Conservation (phyloP, 805 yeast genomes). For the Sugiyamaella chiloensis region DNA sequence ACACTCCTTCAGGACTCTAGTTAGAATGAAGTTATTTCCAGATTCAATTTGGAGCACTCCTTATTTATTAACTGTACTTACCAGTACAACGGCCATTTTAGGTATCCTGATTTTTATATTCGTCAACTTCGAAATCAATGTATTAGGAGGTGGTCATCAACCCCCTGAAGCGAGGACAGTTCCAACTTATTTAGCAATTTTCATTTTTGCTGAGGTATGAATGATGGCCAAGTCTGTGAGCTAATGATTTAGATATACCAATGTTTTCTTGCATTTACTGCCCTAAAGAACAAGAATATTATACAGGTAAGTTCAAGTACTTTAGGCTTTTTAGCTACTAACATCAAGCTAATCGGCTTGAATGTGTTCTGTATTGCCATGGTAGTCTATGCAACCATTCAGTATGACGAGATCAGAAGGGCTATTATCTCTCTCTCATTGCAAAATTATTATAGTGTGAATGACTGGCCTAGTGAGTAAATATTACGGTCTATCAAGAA, state of each 20-base stretch:
- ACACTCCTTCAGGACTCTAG: no score
- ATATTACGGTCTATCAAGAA: no score
- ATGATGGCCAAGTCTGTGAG: not conserved
- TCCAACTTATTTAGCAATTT: slow-evolving; percentile 45
- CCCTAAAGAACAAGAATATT: slow-evolving; percentile 40
- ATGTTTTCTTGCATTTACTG: slow-evolving; percentile 38
- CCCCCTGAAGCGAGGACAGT: slow-evolving; percentile 29
- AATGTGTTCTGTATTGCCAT: slow-evolving; percentile 42
- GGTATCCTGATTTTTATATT: slow-evolving; percentile 33
- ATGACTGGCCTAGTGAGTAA: slow-evolving; percentile 20
- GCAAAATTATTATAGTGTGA: slow-evolving; percentile 14
- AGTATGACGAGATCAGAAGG: slow-evolving; percentile 40
- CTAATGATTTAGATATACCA: slow-evolving; percentile 35
- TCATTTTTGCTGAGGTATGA: slow-evolving; percentile 42
- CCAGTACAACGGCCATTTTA: slow-evolving; percentile 23
- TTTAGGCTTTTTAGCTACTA: slow-evolving; percentile 30
- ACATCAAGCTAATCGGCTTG: slow-evolving; percentile 32
- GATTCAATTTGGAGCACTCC: slow-evolving; percentile 19
- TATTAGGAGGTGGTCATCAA: slow-evolving; percentile 15
- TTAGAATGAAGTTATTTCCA: not conserved
- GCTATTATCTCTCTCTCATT: slow-evolving; percentile 26
- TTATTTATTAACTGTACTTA: slow-evolving; percentile 14
- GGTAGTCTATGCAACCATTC: slow-evolving; percentile 47
- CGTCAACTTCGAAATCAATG: slow-evolving; percentile 28
- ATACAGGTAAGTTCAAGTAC: slow-evolving; percentile 25